These are phyloP conservation scores for Podila verticillata DNA, from an alignment of 192 early-diverging fungal genomes.

Conservation along the genomic window DNA sequence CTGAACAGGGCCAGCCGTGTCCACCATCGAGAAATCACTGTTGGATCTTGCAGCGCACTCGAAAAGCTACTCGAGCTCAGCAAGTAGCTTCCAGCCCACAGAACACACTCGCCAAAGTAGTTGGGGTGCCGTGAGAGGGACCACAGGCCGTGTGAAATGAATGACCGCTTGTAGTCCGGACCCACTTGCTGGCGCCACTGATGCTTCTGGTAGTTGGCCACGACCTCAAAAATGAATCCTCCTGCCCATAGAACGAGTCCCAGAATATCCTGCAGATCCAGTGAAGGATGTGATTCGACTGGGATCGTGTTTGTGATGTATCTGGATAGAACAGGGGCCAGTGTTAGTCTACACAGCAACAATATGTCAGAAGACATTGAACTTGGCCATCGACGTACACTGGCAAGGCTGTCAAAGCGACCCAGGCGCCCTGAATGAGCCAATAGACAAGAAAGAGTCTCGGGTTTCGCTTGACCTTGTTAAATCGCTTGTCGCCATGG, in stretches of 20 bases:
- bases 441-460: constrained; percentile 35
- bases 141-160: constrained; percentile 46
- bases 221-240: constrained; percentile 32
- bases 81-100: constrained; percentile 45
- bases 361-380: not conserved
- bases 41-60: not conserved
- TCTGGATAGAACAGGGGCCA: not conserved
- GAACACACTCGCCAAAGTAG: constrained; percentile 50
- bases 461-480: constrained; percentile 31
- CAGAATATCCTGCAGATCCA: constrained; percentile 32
- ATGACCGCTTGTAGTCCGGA: constrained; percentile 45
- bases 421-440: constrained; percentile 49
- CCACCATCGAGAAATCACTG: constrained; percentile 20
- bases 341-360: not conserved
- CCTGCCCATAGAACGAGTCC: constrained; percentile 31
- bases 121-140: constrained; percentile 52
- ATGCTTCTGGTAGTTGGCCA: constrained; percentile 47
- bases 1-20: constrained; percentile 32
- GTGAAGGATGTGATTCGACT: constrained; percentile 25
- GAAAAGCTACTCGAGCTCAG: constrained; percentile 19
- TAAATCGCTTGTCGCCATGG: constrained; percentile 49
- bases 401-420: constrained; percentile 43
- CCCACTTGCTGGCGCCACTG: constrained; percentile 43
- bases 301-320: constrained; percentile 48
- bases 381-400: constrained; percentile 20